Percentiles rank a stretch among this genome's conserved stretches.
These are phyloP conservation scores for Leptosphaerulina australis DNA, from an alignment of 2,329 filamentous ascomycete species.

Conservation along the genomic window DNA sequence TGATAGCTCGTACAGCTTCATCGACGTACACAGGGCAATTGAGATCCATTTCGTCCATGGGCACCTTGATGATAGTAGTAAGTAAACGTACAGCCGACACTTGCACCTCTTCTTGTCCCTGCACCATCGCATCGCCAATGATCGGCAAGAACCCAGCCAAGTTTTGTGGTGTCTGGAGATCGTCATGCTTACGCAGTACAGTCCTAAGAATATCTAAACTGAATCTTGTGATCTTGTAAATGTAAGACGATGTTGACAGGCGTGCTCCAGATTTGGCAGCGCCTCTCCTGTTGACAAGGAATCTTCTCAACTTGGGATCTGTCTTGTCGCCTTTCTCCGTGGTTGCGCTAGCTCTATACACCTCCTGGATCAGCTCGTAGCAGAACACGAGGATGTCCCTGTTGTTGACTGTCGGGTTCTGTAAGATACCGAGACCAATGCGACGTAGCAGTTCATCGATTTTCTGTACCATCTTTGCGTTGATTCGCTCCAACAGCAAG, in stretches of 20 bases:
- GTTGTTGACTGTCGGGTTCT: constrained; percentile 78
- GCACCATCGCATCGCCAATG: constrained; percentile 83
- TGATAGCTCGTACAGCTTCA: constrained; percentile 83
- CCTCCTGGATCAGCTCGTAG: constrained; percentile 89
- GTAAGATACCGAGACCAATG: constrained; percentile 80
- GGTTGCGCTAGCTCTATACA: constrained; percentile 70
- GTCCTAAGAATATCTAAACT: constrained; percentile 84
- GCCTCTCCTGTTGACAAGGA: constrained; percentile 77
- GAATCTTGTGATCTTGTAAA: constrained; percentile 87
- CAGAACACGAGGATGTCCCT: constrained; percentile 90
- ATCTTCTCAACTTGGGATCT: constrained; percentile 64
- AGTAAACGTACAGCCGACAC: constrained; percentile 86
- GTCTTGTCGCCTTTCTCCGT: constrained; percentile 36
- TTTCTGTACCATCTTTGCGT: constrained; percentile 82
- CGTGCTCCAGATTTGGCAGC: constrained; percentile 75
- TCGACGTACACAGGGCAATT: constrained; percentile 79
- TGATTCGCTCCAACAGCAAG: constrained; percentile 82
- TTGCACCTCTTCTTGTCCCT: constrained; percentile 90
- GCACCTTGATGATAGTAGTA: constrained; percentile 82
- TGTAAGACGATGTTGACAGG: constrained; percentile 75
- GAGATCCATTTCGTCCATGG: constrained; percentile 71
- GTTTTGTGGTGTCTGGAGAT: constrained; percentile 78
- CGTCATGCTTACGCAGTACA: constrained; percentile 83
- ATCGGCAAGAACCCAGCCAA: constrained; percentile 86
- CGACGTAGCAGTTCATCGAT: constrained; percentile 86